Evolutionary conservation across 441 rosid genomes (phyloP), one percentile per base, ranked within the genome.

Genomic region (Populus hybrid): DNA sequence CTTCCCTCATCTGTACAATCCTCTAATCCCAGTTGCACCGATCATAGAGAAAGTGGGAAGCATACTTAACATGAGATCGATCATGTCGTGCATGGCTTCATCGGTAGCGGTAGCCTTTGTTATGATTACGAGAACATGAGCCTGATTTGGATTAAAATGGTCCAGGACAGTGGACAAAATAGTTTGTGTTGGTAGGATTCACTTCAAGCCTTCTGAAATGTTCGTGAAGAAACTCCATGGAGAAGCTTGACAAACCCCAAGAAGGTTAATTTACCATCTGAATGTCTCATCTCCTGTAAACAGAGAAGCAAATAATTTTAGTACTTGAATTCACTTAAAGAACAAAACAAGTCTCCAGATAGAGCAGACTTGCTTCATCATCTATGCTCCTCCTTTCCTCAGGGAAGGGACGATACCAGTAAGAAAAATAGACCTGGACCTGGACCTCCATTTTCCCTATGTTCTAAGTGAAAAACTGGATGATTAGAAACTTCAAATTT

Each of bases 231-330:
- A 65, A 90, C 91, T 1, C 97, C 98, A 9, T 92, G 98, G 26
- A 94, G 88, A 79, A 94, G 94, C 79, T 92, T 85, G 73, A 91
- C 89, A 82, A 92, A 94, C 1, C 98, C 98, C 77, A 92, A 73
- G 87, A 90, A 94, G 84, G 92, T 40, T 40, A 40, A 40, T 10
- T 9, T 40, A 40, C 46, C 46, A 40, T 40, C 46, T 10, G 46
- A 10, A 9, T 40, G 46, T 11, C 46, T 40, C 46, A 10, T 88
- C 97, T 94, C 98, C 98, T 94, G 90, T 4, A 78, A 40, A 63
- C 71, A 75, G 28, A 9, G 59, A 26, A 21, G 1, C 24, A 9
- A 67, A 19, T 23, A 74, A 42, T 18, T 59, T 70, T 6, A n/a
- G 7, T 7, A 0, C 18, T 23, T 6, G 24, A 10, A 61, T 61